These are phyloP conservation scores for Epichloe sylvatica DNA, from an alignment of 2,329 filamentous ascomycete species.

Conservation along the genomic window DNA sequence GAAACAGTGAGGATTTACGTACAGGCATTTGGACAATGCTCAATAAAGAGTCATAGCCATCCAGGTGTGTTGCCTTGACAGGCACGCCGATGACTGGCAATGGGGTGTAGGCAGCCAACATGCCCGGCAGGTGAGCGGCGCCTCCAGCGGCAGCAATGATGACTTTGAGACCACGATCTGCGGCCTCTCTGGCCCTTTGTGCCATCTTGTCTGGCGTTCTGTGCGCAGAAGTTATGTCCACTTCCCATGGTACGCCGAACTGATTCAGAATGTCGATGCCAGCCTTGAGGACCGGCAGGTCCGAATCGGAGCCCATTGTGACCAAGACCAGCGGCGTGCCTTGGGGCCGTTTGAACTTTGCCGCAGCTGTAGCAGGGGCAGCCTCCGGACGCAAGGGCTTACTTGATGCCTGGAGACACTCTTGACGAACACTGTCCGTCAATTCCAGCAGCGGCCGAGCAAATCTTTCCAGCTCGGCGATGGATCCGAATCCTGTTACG, in stretches of 20 bases:
- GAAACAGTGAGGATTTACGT: slow-evolving; percentile 13
- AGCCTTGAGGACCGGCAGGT: slow-evolving; percentile 52
- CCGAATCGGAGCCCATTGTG: slow-evolving; percentile 75
- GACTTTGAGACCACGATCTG: slow-evolving; percentile 52
- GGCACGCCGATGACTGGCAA: slow-evolving; percentile 68
- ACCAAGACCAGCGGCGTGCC: slow-evolving; percentile 51
- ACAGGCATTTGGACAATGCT: slow-evolving; percentile 69
- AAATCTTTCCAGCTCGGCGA: slow-evolving; percentile 43
- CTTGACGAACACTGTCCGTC: slow-evolving; percentile 44
- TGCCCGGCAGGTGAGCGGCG: slow-evolving; percentile 61
- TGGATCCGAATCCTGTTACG: slow-evolving; percentile 54
- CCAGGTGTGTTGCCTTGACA: slow-evolving; percentile 58
- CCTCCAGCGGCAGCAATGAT: slow-evolving; percentile 66
- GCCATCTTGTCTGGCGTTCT: slow-evolving; percentile 59
- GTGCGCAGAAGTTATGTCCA: slow-evolving; percentile 68
- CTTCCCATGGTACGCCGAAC: slow-evolving; percentile 59
- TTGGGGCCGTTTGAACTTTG: neutral
- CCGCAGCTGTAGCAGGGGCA: neutral
- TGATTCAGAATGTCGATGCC: slow-evolving; percentile 52
- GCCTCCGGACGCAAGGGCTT: slow-evolving; percentile 18
- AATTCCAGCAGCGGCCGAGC: slow-evolving; percentile 55
- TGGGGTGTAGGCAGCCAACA: slow-evolving; percentile 56
- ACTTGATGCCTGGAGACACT: slow-evolving; percentile 28
- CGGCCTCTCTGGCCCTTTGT: slow-evolving; percentile 48
- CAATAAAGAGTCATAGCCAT: slow-evolving; percentile 56